phyloP scores from a whole-genome alignment of 108 stramenopile species.

The Schizochytrium sp. region DNA sequence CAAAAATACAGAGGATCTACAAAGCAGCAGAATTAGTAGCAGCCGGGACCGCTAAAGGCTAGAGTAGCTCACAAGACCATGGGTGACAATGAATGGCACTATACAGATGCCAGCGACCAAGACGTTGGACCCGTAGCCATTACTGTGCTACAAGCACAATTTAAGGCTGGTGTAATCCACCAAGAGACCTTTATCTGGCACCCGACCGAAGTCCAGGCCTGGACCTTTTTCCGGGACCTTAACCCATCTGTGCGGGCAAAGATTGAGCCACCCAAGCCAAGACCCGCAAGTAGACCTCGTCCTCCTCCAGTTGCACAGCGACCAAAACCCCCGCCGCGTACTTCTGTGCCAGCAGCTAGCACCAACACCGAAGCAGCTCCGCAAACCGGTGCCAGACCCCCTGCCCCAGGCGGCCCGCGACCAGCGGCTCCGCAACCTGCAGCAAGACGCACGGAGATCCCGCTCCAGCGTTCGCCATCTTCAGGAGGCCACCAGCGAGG shows the following conservation, averaged over 20 bases:
- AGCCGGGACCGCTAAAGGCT: too few relatives aligned
- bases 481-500: neutral
- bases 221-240: constrained; percentile 27
- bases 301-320: constrained; percentile 41
- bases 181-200: constrained; percentile 50
- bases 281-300: neutral
- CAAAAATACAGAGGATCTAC: too few relatives aligned
- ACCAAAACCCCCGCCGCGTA: neutral
- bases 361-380: neutral
- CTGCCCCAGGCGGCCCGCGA: neutral
- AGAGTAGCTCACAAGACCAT: neutral
- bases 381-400: neutral
- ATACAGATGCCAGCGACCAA: constrained; percentile 18
- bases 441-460: neutral
- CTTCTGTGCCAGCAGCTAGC: too few relatives aligned
- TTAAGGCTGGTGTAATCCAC: neutral
- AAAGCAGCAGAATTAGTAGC: too few relatives aligned
- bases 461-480: neutral
- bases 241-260: neutral
- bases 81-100: constrained; percentile 38
- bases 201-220: neutral
- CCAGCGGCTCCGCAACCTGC: neutral
- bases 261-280: neutral
- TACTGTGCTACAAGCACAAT: neutral
- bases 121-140: constrained; percentile 39